Evolutionary conservation across 2,329 filamentous ascomycete species (phyloP).

Genomic region (Fusarium sp.): DNA sequence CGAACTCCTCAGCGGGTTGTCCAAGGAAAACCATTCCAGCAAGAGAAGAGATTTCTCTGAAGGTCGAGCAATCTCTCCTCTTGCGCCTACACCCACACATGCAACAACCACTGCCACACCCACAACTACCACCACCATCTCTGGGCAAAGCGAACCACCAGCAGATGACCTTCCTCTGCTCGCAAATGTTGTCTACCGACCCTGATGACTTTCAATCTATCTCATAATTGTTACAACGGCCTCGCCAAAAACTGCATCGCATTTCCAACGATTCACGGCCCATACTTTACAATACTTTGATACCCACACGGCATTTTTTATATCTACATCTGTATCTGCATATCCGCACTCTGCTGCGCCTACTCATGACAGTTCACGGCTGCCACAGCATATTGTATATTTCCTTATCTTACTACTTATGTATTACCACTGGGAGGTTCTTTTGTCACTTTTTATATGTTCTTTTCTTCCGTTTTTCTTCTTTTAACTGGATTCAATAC

Average conservation of each 20-base stretch:
- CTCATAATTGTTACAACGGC: constrained; percentile 7
- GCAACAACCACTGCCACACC: constrained; percentile 35
- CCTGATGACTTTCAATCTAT: constrained; percentile 42
- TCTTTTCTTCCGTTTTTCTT: not conserved
- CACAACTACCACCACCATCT: not conserved
- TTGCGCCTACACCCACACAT: constrained; percentile 52
- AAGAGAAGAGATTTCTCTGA: constrained; percentile 43
- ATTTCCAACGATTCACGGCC: constrained; percentile 44
- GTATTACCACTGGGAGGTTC: constrained; percentile 24
- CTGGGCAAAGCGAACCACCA: constrained; percentile 42
- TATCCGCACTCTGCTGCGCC: constrained; percentile 12
- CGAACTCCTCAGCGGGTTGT: constrained; percentile 58
- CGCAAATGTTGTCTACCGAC: constrained; percentile 63
- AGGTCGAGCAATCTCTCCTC: constrained; percentile 43
- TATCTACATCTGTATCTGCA: constrained; percentile 5
- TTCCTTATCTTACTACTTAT: constrained; percentile 22
- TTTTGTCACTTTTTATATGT: constrained; percentile 8
- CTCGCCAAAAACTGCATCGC: constrained; percentile 22
- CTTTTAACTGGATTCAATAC: not conserved
- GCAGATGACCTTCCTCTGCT: constrained; percentile 55
- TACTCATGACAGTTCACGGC: constrained; percentile 37
- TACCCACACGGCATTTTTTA: constrained; percentile 38
- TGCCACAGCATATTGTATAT: constrained; percentile 37
- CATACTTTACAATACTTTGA: constrained; percentile 45
- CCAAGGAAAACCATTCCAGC: constrained; percentile 31